phyloP scores from a whole-genome alignment of 257 asterid species.

The Jacaranda mimosifolia region DNA sequence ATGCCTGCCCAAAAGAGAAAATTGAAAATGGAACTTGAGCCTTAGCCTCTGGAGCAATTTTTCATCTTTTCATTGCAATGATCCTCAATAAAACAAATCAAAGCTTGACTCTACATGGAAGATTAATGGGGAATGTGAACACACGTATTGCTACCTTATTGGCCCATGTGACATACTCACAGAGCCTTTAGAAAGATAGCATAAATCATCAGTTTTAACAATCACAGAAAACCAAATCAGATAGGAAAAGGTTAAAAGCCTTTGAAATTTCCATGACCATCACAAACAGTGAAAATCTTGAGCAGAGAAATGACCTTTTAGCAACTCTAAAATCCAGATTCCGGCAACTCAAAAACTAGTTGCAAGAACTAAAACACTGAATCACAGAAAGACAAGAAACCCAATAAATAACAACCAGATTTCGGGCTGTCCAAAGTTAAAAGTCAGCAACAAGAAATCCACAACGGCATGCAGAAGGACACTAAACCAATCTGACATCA shows the following conservation, averaged over 20 bases:
- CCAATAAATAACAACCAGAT: neutral
- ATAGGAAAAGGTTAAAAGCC: neutral
- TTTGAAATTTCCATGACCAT: neutral
- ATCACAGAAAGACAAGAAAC: neutral
- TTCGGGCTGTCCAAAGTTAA: neutral
- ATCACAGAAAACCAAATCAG: slow-evolving; percentile 6
- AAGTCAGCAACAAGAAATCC: neutral
- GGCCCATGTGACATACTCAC: neutral
- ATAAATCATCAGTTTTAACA: neutral
- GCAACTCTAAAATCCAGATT: neutral
- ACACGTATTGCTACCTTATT: neutral
- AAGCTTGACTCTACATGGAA: slow-evolving; percentile 3
- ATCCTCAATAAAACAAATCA: neutral
- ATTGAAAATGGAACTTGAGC: no score
- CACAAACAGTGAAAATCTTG: neutral
- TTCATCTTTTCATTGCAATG: neutral
- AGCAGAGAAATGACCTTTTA: neutral
- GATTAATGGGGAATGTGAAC: neutral
- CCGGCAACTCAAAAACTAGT: neutral
- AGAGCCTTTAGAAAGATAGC: neutral
- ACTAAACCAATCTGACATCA: neutral
- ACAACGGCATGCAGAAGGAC: neutral
- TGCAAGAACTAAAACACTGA: neutral
- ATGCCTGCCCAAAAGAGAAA: no score
- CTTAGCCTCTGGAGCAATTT: no score